Percentiles rank a stretch among this genome's conserved stretches.
Evolutionary conservation across 768 basidiomycete species (phyloP).

Genomic region (Amanita molliuscula): DNA sequence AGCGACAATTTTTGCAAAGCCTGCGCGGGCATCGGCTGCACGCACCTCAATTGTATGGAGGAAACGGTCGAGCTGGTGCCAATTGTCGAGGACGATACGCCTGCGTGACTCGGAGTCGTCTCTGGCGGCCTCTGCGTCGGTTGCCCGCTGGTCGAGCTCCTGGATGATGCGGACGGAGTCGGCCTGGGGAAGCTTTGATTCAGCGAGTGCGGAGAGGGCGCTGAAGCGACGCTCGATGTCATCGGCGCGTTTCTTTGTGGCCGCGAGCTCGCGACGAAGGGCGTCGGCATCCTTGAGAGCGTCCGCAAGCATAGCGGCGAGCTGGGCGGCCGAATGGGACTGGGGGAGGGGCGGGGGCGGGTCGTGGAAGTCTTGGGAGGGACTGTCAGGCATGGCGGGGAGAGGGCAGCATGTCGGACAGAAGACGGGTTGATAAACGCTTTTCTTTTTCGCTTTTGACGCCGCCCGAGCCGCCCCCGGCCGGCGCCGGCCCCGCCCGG

Average conservation of each 20-base stretch:
- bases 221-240: slow-evolving; percentile 35
- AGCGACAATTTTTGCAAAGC: slow-evolving; percentile 32
- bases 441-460: not conserved
- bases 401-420: not conserved
- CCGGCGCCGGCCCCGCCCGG: not conserved
- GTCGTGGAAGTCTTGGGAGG: slow-evolving; percentile 4
- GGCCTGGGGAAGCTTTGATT: slow-evolving; percentile 9
- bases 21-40: slow-evolving; percentile 37
- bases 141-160: slow-evolving; percentile 39
- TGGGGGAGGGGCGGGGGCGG: slow-evolving; percentile 6
- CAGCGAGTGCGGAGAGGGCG: slow-evolving; percentile 14
- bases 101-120: slow-evolving; percentile 46
- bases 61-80: slow-evolving; percentile 40
- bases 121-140: slow-evolving; percentile 38
- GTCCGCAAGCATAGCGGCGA: slow-evolving; percentile 46
- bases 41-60: slow-evolving; percentile 34
- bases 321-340: slow-evolving; percentile 33
- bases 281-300: slow-evolving; percentile 42
- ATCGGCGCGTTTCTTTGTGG: slow-evolving; percentile 34
- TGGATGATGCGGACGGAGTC: slow-evolving; percentile 26
- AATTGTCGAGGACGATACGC: slow-evolving; percentile 33
- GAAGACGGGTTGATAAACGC: slow-evolving; percentile 7
- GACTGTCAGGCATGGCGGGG: slow-evolving; percentile 10
- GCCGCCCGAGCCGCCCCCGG: not conserved
- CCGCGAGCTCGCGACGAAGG: slow-evolving; percentile 38